Base-by-base conservation (phyloP, 2,329 filamentous ascomycete species). In the Aspergillus brunneoviolaceus region DNA sequence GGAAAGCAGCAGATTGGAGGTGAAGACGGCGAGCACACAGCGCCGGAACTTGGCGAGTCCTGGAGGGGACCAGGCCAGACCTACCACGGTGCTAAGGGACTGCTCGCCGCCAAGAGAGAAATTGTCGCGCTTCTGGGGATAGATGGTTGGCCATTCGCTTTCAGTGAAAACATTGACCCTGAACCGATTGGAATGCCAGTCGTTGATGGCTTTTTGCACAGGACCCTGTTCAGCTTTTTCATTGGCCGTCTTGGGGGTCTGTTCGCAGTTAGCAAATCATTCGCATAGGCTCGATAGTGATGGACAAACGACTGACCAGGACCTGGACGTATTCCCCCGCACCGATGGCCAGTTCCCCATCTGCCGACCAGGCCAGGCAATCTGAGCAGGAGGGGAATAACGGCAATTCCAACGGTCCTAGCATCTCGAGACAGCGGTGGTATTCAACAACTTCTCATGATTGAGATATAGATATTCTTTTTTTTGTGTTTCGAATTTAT, bases 91-190 rank as follows among this genome's bases (percentile, higher is more conserved):
- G 60, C 82, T 82, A 2, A 74, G 67, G 0, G 85, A 87, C 55
- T 85, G 80, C 67, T 88, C 85, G 63, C 85, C 83, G 2, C 84
- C 85, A 25, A 87, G 68, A 0, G 85, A 87, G 66, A 83, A 84
- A 19, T 77, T 72, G 14, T 75, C 66, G 31, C 80, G 76, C 12
- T 77, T 74, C 16, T 81, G 76, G 10, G 83, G 80, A 11, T 79
- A 70, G 54, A 80, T 78, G n/a, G 63, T 64, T 0, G 77, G 72
- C 77, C 79, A 81, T 67, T 87, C 85, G 6, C 75, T 70, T 11
- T 73, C 68, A 1, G 80, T 82, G 69, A 87, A 87, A 56, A 78
- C 69, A 63, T 84, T 84, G 56, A 78, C 78, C 49, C 77, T 77
- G 58, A 87, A 72, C 51, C 75, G 75, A 42, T 67, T 73, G 14